phyloP scores from a whole-genome alignment of 208 protist species.

The Wallacemonas rigidus region DNA sequence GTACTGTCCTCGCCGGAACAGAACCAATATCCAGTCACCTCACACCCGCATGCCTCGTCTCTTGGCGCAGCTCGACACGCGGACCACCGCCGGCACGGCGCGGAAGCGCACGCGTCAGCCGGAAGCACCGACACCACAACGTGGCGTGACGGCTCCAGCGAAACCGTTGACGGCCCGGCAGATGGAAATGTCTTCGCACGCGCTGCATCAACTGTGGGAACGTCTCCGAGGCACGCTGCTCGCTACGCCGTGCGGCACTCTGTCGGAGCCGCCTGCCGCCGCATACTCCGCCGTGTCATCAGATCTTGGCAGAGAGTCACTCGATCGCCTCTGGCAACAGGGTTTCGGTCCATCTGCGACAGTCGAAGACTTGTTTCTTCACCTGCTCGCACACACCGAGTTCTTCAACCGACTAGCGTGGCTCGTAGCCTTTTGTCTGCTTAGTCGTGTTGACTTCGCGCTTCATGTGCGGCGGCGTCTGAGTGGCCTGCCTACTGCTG shows the following conservation, averaged over 20 bases:
- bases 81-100: not conserved
- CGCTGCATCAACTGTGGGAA: constrained; percentile 28
- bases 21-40: not conserved
- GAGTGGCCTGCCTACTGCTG: not conserved
- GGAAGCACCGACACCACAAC: not conserved
- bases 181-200: constrained; percentile 23
- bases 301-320: no score
- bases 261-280: not conserved
- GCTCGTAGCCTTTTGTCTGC: constrained; percentile 77
- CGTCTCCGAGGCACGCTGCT: not conserved
- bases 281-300: not conserved
- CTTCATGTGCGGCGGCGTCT: not conserved
- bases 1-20: not conserved
- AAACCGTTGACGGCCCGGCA: not conserved
- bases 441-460: not conserved
- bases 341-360: constrained; percentile 20
- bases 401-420: constrained; percentile 57
- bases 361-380: constrained; percentile 56
- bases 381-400: constrained; percentile 53
- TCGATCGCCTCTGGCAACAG: constrained; percentile 33
- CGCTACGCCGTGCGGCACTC: not conserved
- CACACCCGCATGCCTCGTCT: not conserved
- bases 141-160: not conserved
- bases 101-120: not conserved
- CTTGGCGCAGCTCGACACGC: not conserved